Conservation (phyloP, 2,329 filamentous ascomycete genomes). For the Monascus ruber region DNA sequence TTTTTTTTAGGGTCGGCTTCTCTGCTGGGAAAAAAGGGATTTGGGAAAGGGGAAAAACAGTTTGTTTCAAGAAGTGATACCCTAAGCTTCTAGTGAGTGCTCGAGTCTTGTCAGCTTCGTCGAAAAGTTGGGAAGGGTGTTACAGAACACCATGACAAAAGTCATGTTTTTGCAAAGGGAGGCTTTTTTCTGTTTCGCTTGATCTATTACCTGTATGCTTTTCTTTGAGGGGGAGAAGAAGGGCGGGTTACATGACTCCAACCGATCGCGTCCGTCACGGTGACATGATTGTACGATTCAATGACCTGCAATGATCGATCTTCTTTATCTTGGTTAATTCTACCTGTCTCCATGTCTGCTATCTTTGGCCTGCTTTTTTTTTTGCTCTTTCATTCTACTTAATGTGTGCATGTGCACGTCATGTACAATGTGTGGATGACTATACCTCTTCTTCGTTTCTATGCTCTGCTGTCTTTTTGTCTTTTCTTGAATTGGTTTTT, state of each 20-base stretch:
- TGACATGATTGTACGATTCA: conserved; percentile 17
- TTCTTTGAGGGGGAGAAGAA: conserved; percentile 7
- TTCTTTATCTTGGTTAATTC: conserved; percentile 2
- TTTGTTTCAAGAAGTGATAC: no score
- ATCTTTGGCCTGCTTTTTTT: background rate
- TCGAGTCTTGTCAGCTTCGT: background rate
- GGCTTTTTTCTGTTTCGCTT: conserved; percentile 7
- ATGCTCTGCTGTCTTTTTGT: no score
- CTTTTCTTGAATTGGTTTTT: no score
- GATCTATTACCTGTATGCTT: conserved; percentile 4
- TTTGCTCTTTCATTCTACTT: background rate
- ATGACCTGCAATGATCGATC: conserved; percentile 14
- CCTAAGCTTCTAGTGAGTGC: no score
- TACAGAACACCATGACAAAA: conserved; percentile 3
- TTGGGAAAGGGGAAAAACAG: no score
- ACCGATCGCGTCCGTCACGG: conserved; percentile 15
- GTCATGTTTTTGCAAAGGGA: conserved; percentile 7
- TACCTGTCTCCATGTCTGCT: background rate
- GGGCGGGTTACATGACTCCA: conserved; percentile 6
- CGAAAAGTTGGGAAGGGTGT: conserved; percentile 8
- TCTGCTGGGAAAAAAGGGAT: conserved; percentile 2
- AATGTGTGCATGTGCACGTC: no score
- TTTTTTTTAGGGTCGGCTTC: conserved; percentile 8
- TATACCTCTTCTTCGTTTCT: no score
- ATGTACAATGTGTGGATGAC: no score